Evolutionary conservation across 2,329 filamentous ascomycete species (phyloP), one percentile per base, ranked within the genome.

Genomic region (Xylaria sp.): DNA sequence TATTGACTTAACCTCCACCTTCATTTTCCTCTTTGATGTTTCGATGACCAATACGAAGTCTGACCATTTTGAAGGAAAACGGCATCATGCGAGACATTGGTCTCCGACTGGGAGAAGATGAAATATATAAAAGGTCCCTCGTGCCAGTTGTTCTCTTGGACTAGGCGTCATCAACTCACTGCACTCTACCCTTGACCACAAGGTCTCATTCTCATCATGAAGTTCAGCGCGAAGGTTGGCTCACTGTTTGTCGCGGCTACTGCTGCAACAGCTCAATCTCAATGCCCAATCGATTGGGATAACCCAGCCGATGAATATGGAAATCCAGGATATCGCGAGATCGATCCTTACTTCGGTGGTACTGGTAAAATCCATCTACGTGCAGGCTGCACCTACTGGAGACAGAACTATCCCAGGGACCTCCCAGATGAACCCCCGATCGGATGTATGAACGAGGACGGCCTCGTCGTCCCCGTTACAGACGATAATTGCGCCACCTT

Each of bases 291-390:
- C 18, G 40, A 44, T 44, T 44, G 40, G 40, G 40, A 44, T 44
- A 44, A 44, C 40, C 40, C 40, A n/a, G 40, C 40, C 16, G 40
- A 44, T 18, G 40, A 44, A 5, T n/a, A 18, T 44, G 40, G 40
- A 21, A 18, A 44, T n/a, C 40, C 40, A 5, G 40, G 40, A 6
- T 44, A 44, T 44, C 40, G 40, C 18, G 40, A 44, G 13, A 44
- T 44, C 16, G 40, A 44, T 16, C 13, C 18, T 1, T 44, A 44
- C 40, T 44, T 44, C 40, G 40, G 40, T 44, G 40, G 40, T 18
- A 44, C 40, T 44, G 40, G 40, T n/a, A 44, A 44, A n/a, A 44
- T 44, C 16, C 40, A 44, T 44, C 40, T 44, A 44, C 40, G 40
- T 16, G 16, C 40, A 44, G 40, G 40, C 40, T 44, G 40, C 18